Evolutionary conservation across 2,329 filamentous ascomycete species (phyloP), one percentile per base, ranked within the genome.

Genomic region (Colletotrichum shisoi): DNA sequence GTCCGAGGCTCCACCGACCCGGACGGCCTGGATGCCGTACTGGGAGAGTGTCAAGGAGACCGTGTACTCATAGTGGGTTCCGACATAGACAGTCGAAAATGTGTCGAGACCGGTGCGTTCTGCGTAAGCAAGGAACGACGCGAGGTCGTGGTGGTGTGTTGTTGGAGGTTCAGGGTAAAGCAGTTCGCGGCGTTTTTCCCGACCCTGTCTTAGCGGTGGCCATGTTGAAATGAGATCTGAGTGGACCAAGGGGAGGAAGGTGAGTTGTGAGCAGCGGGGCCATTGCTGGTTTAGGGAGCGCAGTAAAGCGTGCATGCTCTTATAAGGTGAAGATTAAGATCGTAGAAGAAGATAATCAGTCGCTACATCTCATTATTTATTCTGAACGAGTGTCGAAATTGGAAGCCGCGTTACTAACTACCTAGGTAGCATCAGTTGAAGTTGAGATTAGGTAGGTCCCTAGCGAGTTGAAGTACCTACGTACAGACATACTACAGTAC

Each of bases 21-120:
- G 86, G 53, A 80, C 81, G 40, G 94, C 82, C 24, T 79, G 77
- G 79, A 94, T 91, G 61, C 89, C 88, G 59, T 91, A 84, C 1
- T 79, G 77, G 3, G 82, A 73, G 0, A 94, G 83, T 1, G 85
- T 78, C 4, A 77, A 74, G 6, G 85, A 83, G 3, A 88, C 85
- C 0, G 82, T 87, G 79, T 94, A 94, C 76, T 95, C 92, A 79
- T 91, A 94, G 75, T 85, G 86, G 0, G 91, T 94, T 70, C 92
- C 92, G 48, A 88, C 80, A 74, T 88, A 94, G 51, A 87, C 83
- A 0, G 86, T 87, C 17, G 85, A 87, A 4, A 76, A 78, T 0
- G 80, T 76, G 69, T 86, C 82, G 24, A 93, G 81, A 0, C 83
- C 81, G 0, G 79, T 83, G 57, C 84, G 84, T 21, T 82, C 75